Evolutionary conservation across 176 grass and related monocot genomes (phyloP).

Genomic region (Oryza glumipatula): DNA sequence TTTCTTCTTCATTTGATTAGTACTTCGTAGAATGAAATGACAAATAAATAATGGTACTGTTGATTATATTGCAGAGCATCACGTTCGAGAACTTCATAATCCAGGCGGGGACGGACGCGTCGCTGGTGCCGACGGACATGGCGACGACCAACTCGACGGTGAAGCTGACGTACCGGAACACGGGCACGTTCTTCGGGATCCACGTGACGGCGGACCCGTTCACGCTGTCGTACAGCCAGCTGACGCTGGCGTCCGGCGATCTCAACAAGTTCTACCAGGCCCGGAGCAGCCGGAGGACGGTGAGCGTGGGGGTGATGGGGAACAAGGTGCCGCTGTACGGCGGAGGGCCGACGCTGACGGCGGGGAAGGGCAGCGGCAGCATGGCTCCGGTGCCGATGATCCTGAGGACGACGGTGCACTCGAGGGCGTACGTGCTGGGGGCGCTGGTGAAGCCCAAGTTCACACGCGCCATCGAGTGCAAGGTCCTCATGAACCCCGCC

Average conservation of each 20-base stretch:
- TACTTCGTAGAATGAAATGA: neutral
- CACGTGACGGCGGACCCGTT: constrained; percentile 67
- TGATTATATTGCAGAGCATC: constrained; percentile 56
- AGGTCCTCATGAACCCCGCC: constrained; percentile 50
- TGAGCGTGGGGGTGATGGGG: constrained; percentile 60
- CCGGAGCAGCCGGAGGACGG: constrained; percentile 70
- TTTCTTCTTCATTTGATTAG: too few species aligned
- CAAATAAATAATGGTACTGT: neutral
- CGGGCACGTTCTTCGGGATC: constrained; percentile 90
- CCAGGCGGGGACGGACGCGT: constrained; percentile 95
- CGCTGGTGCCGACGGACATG: constrained; percentile 98
- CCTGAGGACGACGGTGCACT: constrained; percentile 62
- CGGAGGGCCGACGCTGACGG: constrained; percentile 65
- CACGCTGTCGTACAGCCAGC: constrained; percentile 70
- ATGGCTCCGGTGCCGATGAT: constrained; percentile 54
- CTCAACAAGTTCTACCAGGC: constrained; percentile 89
- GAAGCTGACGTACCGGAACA: constrained; percentile 84
- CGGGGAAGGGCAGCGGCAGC: constrained; percentile 3
- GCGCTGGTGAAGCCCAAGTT: constrained; percentile 79
- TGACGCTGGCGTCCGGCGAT: constrained; percentile 68
- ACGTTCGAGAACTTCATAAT: constrained; percentile 85
- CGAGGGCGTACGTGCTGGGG: constrained; percentile 80
- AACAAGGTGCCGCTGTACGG: constrained; percentile 94
- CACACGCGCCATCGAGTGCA: constrained; percentile 58
- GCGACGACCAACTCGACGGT: constrained; percentile 82